A percentile compares a stretch with the other conserved stretches of the same genome.
These are phyloP conservation scores for Cyberlindnera bimundalis DNA, from an alignment of 805 yeast species.

Conservation along the genomic window DNA sequence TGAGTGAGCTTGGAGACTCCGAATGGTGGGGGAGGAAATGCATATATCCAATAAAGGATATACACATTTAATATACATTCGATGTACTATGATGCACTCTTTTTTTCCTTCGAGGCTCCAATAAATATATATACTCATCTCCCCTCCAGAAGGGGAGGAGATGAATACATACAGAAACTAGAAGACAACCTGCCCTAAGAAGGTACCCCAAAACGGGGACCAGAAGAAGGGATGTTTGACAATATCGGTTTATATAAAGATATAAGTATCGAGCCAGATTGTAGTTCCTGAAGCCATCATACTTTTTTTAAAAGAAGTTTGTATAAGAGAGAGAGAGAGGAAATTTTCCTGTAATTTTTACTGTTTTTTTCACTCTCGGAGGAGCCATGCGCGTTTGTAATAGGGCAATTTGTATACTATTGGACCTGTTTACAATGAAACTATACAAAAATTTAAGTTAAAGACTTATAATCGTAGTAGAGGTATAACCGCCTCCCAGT, in stretches of 20 bases:
- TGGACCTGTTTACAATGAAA: no score
- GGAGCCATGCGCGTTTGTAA: no score
- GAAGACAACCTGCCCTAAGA: neutral
- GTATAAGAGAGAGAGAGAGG: no score
- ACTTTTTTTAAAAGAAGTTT: no score
- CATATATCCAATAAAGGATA: no score
- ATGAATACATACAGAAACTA: neutral
- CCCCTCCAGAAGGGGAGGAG: neutral
- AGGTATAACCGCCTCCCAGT: no score
- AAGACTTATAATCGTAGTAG: no score
- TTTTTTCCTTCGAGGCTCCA: conserved; percentile 4
- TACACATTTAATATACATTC: conserved; percentile 18
- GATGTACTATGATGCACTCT: conserved; percentile 31
- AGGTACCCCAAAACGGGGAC: conserved; percentile 23
- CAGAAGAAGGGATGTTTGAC: conserved; percentile 19
- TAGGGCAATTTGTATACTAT: no score
- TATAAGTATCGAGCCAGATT: conserved; percentile 8
- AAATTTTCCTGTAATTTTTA: no score
- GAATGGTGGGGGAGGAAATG: conserved; percentile 22
- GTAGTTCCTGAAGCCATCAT: neutral
- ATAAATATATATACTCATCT: no score
- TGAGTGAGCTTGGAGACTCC: conserved; percentile 31
- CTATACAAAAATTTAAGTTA: no score
- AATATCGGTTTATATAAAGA: neutral
- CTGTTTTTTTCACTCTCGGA: no score